These are phyloP conservation scores for Phytopythium ostracodes DNA, from an alignment of 352 stramenopile genomes.

Conservation along the genomic window DNA sequence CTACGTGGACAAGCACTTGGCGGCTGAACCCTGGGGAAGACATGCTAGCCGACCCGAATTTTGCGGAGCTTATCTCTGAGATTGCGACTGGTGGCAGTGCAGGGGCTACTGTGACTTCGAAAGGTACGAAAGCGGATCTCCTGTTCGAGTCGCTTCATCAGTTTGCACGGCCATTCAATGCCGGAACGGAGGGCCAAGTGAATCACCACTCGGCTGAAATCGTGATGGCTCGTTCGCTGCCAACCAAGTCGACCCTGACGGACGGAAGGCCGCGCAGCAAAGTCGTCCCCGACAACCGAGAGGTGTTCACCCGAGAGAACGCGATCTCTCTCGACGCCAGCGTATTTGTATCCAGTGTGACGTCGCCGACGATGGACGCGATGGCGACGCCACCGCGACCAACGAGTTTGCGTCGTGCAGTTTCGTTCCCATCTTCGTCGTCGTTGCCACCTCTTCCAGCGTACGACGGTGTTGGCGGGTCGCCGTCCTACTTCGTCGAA, in stretches of 20 bases:
- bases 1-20: constrained; percentile 53
- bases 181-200: too few relatives aligned
- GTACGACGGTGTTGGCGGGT: constrained; percentile 77
- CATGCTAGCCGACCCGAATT: constrained; percentile 13
- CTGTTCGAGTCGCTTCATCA: neutral
- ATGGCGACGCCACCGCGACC: constrained; percentile 2
- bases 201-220: neutral
- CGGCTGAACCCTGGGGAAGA: constrained; percentile 23
- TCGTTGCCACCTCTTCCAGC: constrained; percentile 67
- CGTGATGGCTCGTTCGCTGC: constrained; percentile 6
- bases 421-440: constrained; percentile 9
- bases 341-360: neutral
- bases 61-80: neutral
- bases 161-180: neutral
- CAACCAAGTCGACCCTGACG: neutral
- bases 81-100: neutral
- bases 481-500: constrained; percentile 76
- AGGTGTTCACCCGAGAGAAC: neutral
- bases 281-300: constrained; percentile 2
- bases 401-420: neutral
- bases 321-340: constrained; percentile 1
- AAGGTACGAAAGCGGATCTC: neutral
- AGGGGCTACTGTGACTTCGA: neutral
- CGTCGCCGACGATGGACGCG: neutral
- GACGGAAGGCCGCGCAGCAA: neutral